These are phyloP conservation scores for Phytophthora tubulina DNA, from an alignment of 352 stramenopile genomes.

Conservation along the genomic window DNA sequence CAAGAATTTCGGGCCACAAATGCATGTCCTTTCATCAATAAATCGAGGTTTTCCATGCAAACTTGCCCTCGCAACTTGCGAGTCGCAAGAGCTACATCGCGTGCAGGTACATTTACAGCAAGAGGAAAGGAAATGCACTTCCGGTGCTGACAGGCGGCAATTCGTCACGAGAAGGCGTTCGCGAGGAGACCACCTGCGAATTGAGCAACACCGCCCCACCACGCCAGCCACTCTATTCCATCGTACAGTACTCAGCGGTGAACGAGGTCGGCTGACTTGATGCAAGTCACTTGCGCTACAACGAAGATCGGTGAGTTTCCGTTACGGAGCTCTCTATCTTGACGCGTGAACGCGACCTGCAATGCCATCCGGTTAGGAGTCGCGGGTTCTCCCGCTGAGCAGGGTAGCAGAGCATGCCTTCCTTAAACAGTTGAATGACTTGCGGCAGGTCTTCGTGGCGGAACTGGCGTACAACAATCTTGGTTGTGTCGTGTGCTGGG, in stretches of 20 bases:
- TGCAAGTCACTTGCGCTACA: conserved; percentile 5
- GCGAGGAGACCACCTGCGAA: conserved; percentile 2
- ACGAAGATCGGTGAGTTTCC: conserved; percentile 2
- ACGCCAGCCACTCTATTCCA: conserved; percentile 16
- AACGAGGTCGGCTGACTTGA: neutral
- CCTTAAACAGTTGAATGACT: conserved; percentile 34
- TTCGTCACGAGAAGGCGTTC: neutral
- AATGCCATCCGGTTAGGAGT: conserved; percentile 29
- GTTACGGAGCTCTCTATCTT: conserved; percentile 14
- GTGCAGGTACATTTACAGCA: neutral
- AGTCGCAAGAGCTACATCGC: conserved; percentile 1
- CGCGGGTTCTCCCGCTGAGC: conserved; percentile 13
- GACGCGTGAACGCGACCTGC: conserved; percentile 14
- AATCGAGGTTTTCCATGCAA: neutral
- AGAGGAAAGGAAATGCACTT: conserved; percentile 15
- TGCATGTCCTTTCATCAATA: neutral
- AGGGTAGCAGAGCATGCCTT: conserved; percentile 37
- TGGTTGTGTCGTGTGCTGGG: conserved; percentile 1
- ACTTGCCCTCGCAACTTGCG: too few species aligned
- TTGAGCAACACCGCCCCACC: conserved; percentile 11
- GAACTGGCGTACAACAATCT: conserved; percentile 37
- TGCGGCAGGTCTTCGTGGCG: conserved; percentile 28
- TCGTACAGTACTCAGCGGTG: neutral
- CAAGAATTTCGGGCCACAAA: neutral
- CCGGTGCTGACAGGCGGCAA: conserved; percentile 11